A percentile compares a stretch with the other conserved stretches of the same genome.
Evolutionary conservation across 83 land plant genomes (phyloP).

Genomic region (Picea mariana): DNA sequence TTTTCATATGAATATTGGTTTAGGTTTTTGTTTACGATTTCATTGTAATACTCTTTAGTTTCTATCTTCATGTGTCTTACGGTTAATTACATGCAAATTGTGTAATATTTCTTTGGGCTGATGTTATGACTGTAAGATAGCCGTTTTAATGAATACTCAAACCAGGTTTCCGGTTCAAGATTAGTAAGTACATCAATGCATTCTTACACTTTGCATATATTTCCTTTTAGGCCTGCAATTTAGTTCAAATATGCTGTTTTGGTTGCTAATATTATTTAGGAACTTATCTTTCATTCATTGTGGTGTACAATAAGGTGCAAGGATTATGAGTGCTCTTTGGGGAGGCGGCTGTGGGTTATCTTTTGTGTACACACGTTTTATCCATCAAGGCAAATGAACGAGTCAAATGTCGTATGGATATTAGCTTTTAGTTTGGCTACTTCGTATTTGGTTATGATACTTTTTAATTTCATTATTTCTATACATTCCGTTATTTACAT

Average conservation of each 20-base stretch:
- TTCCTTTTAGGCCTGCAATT: neutral
- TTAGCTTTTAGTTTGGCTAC: neutral
- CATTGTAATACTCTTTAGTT: neutral
- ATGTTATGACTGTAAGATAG: slow-evolving; percentile 10
- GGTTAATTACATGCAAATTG: slow-evolving; percentile 5
- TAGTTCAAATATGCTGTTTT: neutral
- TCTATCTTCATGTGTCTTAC: neutral
- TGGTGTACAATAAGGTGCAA: neutral
- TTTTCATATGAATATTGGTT: slow-evolving; percentile 3
- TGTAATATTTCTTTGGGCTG: slow-evolving; percentile 8
- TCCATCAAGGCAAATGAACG: neutral
- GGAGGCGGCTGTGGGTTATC: neutral
- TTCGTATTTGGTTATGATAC: neutral
- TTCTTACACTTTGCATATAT: neutral
- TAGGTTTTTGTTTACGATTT: slow-evolving; percentile 4
- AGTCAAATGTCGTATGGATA: neutral
- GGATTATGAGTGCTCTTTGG: neutral
- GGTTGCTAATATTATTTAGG: neutral
- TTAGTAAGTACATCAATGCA: neutral
- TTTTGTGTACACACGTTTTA: neutral
- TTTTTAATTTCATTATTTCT: neutral
- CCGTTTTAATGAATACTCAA: neutral
- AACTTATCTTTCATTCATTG: neutral
- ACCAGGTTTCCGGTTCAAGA: slow-evolving; percentile 1
- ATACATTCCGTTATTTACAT: neutral